These are phyloP conservation scores for Cryptosporidium felis DNA, from an alignment of 169 alveolate genomes.

Conservation along the genomic window DNA sequence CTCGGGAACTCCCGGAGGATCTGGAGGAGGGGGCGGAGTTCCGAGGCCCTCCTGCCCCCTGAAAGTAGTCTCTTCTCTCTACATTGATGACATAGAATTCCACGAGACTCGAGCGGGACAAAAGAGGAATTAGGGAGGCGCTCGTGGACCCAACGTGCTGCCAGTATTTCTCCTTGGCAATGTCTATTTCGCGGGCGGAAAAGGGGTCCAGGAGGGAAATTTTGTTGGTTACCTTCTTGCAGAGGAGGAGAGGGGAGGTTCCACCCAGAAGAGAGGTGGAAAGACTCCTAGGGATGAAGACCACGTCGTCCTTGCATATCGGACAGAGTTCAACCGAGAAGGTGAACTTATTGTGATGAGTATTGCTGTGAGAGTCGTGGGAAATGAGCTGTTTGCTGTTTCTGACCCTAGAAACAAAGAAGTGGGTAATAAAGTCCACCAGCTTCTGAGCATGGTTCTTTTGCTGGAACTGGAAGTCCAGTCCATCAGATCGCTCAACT, in stretches of 20 bases:
- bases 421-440: constrained; percentile 90
- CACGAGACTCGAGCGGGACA: constrained; percentile 49
- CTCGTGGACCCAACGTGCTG: constrained; percentile 78
- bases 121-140: constrained; percentile 16
- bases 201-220: constrained; percentile 86
- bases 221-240: constrained; percentile 83
- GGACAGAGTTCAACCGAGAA: constrained; percentile 93
- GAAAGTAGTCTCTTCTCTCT: background rate
- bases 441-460: constrained; percentile 93
- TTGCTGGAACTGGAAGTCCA: constrained; percentile 94
- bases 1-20: background rate
- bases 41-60: background rate
- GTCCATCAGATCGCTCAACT: constrained; percentile 94
- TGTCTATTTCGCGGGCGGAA: constrained; percentile 83
- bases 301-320: constrained; percentile 96
- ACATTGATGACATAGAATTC: constrained; percentile 61
- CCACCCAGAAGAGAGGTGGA: constrained; percentile 89
- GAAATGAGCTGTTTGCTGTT: constrained; percentile 90
- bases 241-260: constrained; percentile 85
- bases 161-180: constrained; percentile 85
- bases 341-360: constrained; percentile 90
- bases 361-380: constrained; percentile 89
- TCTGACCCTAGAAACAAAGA: constrained; percentile 85
- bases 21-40: background rate
- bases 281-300: constrained; percentile 87